Conservation (phyloP, 192 early-diverging fungal genomes). For the Linnemannia elongata region DNA sequence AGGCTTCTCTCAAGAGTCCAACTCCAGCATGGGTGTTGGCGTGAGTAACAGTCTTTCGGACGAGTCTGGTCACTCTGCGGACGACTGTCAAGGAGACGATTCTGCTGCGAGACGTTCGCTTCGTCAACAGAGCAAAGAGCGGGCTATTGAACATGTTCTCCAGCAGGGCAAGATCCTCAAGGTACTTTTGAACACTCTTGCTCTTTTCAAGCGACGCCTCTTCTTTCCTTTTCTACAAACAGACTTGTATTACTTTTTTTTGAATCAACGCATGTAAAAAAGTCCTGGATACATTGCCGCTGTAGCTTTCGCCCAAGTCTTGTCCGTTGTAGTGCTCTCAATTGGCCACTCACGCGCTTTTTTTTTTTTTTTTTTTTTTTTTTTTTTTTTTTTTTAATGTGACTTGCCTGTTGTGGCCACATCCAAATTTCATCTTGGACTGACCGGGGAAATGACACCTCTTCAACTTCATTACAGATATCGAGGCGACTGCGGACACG, state of each 20-base stretch:
- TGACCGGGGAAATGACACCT: neutral
- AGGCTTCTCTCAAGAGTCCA: neutral
- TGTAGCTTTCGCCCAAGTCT: neutral
- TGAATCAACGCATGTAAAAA: neutral
- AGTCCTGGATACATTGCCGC: neutral
- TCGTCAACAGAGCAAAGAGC: slow-evolving; percentile 23
- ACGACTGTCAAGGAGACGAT: neutral
- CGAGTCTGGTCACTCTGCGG: neutral
- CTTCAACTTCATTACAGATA: slow-evolving; percentile 11
- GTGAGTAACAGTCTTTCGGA: neutral
- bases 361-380: neutral
- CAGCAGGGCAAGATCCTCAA: slow-evolving; percentile 33
- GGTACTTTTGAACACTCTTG: neutral
- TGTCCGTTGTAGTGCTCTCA: neutral
- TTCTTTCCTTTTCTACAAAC: neutral
- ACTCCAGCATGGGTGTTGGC: neutral
- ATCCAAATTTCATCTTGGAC: slow-evolving; percentile 2
- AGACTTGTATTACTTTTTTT: neutral
- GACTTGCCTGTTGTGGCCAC: neutral
- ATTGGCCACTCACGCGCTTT: neutral
- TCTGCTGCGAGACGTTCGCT: neutral
- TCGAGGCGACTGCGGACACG: slow-evolving; percentile 36
- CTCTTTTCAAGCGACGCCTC: neutral
- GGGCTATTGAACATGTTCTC: slow-evolving; percentile 27
- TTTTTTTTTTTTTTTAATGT: neutral